Evolutionary conservation across 495 filamentous ascomycete genomes (phyloP), one percentile per base, ranked within the genome.

Genomic region (Tricharina praecox): DNA sequence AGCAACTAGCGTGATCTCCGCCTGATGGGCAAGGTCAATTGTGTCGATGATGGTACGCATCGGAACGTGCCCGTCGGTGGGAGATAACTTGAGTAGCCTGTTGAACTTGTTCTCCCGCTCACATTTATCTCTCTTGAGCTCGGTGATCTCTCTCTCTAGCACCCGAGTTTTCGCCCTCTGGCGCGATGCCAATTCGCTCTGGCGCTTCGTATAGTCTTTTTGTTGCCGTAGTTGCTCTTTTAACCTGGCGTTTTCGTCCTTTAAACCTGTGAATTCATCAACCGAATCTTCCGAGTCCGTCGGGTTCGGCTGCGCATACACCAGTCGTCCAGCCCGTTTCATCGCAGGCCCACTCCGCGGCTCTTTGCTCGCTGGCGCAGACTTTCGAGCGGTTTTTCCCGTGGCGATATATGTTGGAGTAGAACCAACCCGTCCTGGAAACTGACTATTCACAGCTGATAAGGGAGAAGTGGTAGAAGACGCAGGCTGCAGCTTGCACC

Each of bases 121-220:
- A 8, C 8, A 5, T 39, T 16, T 7, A 8, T 39, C 15, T 15
- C 15, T 21, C n/a, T 16, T 16, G 5, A 16, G 15, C 7, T 15
- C 15, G 5, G 5, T 39, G 36, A 15, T 39, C 15, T 39, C 16
- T 15, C n/a, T 21, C 36, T 39, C 7, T 7, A 5, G 19, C 53
- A 44, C 28, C 16, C 25, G 7, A 58, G 39, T 25, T 49, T 15
- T 46, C 33, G n/a, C 25, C n/a, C 52, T 33, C 21, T 57, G 24
- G 33, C 53, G 43, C 4, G 26, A 43, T 16, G 21, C 40, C 32
- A 39, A 45, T 23, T 58, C 54, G 21, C 46, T 35, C 42, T 57
- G 54, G 15, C 52, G 56, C 19, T 45, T 57, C 5, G 54, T 57
- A 32, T 49, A 57, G 4, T 48, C 50, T 48, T 49, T 57, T 16